Evolutionary conservation across 169 alveolate species (phyloP).

Genomic region (Cryptosporidium baileyi): DNA sequence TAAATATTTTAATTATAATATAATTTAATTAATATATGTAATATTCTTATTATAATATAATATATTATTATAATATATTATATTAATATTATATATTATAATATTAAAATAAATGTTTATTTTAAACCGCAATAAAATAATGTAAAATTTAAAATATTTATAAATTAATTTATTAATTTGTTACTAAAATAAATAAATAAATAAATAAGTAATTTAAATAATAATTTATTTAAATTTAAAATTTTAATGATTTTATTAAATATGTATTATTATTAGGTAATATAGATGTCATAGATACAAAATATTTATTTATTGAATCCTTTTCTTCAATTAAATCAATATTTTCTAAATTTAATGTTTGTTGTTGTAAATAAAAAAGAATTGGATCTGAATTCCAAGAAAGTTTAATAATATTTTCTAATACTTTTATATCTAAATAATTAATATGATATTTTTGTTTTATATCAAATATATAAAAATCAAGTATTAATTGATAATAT

Average conservation of each 20-base stretch:
- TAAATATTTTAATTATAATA: neutral
- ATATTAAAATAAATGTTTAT: neutral
- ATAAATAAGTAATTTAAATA: neutral
- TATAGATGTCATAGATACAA: neutral
- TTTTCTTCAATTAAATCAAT: neutral
- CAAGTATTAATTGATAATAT: slow-evolving; percentile 21
- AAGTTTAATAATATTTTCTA: slow-evolving; percentile 11
- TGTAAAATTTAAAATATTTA: neutral
- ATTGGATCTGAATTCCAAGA: slow-evolving; percentile 55
- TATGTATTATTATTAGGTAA: neutral
- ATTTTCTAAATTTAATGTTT: neutral
- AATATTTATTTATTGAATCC: neutral
- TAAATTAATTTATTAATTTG: neutral
- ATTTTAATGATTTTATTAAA: neutral
- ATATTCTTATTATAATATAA: neutral
- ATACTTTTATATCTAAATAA: neutral
- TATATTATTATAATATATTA: neutral
- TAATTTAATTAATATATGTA: no score
- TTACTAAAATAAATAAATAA: no score
- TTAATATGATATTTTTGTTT: neutral
- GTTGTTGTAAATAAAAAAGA: neutral
- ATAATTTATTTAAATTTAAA: neutral
- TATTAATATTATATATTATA: neutral
- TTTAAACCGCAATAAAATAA: neutral
- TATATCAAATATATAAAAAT: slow-evolving; percentile 19